phyloP scores from a whole-genome alignment of 164 flowering plant species.

The Nymphaea thermarum region DNA sequence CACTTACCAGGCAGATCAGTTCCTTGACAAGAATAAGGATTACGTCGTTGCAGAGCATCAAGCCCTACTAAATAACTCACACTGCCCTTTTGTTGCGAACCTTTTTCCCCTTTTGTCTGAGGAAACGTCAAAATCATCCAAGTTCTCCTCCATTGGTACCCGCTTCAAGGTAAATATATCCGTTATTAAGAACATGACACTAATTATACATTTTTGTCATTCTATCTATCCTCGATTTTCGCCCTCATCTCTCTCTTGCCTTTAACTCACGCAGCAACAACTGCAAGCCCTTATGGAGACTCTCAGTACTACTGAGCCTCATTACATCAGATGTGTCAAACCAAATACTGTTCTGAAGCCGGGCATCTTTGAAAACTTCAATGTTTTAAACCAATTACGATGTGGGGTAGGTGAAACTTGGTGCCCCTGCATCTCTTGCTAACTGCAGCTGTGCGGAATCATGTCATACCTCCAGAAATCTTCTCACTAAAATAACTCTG shows the following conservation, averaged over 20 bases:
- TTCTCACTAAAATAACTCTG: too few relatives aligned
- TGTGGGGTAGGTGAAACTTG: conserved; percentile 53
- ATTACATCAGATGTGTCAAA: conserved; percentile 78
- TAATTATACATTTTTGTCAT: conserved; percentile 1
- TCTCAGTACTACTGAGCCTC: conserved; percentile 70
- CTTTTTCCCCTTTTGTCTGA: conserved; percentile 66
- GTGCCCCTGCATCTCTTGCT: too few relatives aligned
- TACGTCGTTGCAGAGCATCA: conserved; percentile 85
- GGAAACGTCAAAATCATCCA: conserved; percentile 73
- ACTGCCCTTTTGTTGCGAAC: conserved; percentile 52
- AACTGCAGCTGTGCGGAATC: too few relatives aligned
- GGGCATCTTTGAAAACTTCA: conserved; percentile 64
- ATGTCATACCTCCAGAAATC: too few relatives aligned
- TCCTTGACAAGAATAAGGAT: conserved; percentile 87
- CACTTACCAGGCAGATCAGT: conserved; percentile 74
- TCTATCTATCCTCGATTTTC: background rate
- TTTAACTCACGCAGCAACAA: conserved; percentile 51
- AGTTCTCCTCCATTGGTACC: conserved; percentile 81
- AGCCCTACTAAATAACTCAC: conserved; percentile 54
- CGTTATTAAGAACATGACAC: background rate
- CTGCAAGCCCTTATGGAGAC: conserved; percentile 78
- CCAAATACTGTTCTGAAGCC: conserved; percentile 71
- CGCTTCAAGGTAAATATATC: conserved; percentile 56
- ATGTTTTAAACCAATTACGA: conserved; percentile 62
- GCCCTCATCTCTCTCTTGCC: background rate